Conservation (phyloP, 257 asterid species). For the Nicotiana knightiana region DNA sequence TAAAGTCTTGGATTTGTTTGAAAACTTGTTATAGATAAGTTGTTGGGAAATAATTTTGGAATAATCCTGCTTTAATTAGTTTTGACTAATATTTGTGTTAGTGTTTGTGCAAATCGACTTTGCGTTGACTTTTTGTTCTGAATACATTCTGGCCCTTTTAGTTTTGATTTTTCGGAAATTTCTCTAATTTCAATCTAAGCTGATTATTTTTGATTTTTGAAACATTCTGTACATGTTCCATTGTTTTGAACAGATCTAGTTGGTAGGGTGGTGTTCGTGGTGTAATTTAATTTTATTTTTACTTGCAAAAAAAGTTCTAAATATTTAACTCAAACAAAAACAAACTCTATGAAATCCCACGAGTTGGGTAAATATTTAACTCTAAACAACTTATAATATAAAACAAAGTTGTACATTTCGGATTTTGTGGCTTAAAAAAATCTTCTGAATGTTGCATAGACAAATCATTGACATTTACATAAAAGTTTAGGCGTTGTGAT, state of each 20-base stretch:
- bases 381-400: no score
- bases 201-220: neutral
- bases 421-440: neutral
- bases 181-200: neutral
- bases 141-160: neutral
- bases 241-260: no score
- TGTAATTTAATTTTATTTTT: no score
- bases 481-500: neutral
- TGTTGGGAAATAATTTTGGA: neutral
- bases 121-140: neutral
- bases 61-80: neutral
- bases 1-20: neutral
- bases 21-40: neutral
- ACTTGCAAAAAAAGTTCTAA: neutral
- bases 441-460: no score
- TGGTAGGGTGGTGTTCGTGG: neutral
- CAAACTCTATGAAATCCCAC: no score
- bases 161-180: neutral
- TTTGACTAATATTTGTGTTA: neutral
- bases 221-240: neutral
- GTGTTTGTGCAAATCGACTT: neutral
- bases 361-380: neutral
- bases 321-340: neutral
- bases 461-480: no score
- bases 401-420: neutral